phyloP scores from a whole-genome alignment of 2,329 filamentous ascomycete species.

The Cladosporium velox region DNA sequence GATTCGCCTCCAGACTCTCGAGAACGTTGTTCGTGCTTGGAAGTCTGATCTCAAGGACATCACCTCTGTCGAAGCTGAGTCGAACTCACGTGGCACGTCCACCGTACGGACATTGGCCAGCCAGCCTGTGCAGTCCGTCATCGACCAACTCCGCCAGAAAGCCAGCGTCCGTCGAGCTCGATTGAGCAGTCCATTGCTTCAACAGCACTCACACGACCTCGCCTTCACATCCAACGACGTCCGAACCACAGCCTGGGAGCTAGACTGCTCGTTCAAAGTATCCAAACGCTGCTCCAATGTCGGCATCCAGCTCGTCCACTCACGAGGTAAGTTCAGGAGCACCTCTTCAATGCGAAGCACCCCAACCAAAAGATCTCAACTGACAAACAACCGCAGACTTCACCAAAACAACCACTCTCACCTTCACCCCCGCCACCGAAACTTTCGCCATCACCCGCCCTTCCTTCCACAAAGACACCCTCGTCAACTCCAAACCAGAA shows the following conservation, averaged over 20 bases:
- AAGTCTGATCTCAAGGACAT: slow-evolving; percentile 43
- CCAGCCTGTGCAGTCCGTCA: slow-evolving; percentile 26
- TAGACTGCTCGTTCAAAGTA: slow-evolving; percentile 29
- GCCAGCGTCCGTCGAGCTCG: slow-evolving; percentile 21
- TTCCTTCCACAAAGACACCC: slow-evolving; percentile 34
- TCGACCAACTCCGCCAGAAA: slow-evolving; percentile 33
- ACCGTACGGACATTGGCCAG: slow-evolving; percentile 48
- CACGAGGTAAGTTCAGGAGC: slow-evolving; percentile 24
- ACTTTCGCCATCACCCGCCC: slow-evolving; percentile 46
- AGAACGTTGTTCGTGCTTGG: slow-evolving; percentile 42
- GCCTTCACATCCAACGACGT: slow-evolving; percentile 22
- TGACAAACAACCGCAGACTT: slow-evolving; percentile 17
- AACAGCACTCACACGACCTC: slow-evolving; percentile 7
- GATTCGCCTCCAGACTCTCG: slow-evolving; percentile 43
- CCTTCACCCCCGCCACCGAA: slow-evolving; percentile 38
- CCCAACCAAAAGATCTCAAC: neutral
- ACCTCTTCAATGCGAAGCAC: neutral
- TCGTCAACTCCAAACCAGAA: slow-evolving; percentile 30
- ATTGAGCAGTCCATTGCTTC: slow-evolving; percentile 11
- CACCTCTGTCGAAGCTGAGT: slow-evolving; percentile 43
- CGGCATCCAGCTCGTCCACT: slow-evolving; percentile 30
- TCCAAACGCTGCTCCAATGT: slow-evolving; percentile 27
- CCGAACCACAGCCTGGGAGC: slow-evolving; percentile 28
- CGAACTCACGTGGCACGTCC: slow-evolving; percentile 33
- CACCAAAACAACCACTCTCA: slow-evolving; percentile 43